Conservation (phyloP, 2,329 filamentous ascomycete genomes). For the Ophiostoma piceae region DNA sequence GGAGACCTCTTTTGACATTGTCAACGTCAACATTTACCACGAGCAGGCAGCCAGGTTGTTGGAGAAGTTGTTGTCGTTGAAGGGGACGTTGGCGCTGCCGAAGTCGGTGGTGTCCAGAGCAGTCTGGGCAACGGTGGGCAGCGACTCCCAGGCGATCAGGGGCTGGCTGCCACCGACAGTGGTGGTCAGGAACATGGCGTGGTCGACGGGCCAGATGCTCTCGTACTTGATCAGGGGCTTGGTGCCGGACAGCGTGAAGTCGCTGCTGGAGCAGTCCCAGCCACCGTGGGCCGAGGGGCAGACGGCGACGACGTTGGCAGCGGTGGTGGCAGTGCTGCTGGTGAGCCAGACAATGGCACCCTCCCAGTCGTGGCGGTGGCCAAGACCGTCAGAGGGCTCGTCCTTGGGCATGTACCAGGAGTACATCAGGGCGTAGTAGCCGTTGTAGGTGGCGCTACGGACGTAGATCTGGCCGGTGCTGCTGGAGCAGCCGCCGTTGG, state of each 20-base stretch:
- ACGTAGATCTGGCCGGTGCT: slow-evolving; percentile 39
- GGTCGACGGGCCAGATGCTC: slow-evolving; percentile 34
- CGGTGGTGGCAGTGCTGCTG: slow-evolving; percentile 29
- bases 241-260: slow-evolving; percentile 26
- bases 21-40: not conserved
- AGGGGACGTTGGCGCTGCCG: slow-evolving; percentile 40
- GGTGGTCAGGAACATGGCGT: slow-evolving; percentile 27
- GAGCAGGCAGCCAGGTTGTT: slow-evolving; percentile 24
- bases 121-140: slow-evolving; percentile 31
- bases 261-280: slow-evolving; percentile 31
- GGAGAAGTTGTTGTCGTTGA: slow-evolving; percentile 32
- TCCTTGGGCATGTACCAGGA: slow-evolving; percentile 46
- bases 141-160: slow-evolving; percentile 40
- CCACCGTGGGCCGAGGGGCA: slow-evolving; percentile 38
- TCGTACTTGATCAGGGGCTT: slow-evolving; percentile 40
- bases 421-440: slow-evolving; percentile 39
- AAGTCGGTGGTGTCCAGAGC: slow-evolving; percentile 39
- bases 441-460: slow-evolving; percentile 31
- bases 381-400: slow-evolving; percentile 34
- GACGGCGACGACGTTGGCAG: slow-evolving; percentile 34
- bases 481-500: slow-evolving; percentile 34
- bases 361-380: slow-evolving; percentile 42
- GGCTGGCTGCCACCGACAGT: slow-evolving; percentile 37
- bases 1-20: not conserved
- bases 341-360: slow-evolving; percentile 33